Evolutionary conservation across 2,329 filamentous ascomycete species (phyloP).

Genomic region (Alternaria sp.): DNA sequence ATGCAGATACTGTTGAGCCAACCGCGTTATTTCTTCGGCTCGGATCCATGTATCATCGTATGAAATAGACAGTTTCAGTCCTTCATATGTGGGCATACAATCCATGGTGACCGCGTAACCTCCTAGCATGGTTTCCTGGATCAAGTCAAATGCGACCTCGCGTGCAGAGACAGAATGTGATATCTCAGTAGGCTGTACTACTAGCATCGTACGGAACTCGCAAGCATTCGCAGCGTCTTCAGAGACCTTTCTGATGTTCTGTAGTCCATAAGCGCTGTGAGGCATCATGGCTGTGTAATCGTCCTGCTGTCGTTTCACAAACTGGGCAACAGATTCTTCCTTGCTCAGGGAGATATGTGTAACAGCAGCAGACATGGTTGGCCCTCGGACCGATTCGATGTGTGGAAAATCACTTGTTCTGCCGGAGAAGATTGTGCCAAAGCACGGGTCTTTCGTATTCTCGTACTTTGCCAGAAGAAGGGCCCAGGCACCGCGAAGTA

Average conservation of each 20-base stretch:
- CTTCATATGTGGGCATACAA: not conserved
- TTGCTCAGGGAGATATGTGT: not conserved
- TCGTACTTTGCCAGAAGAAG: not conserved
- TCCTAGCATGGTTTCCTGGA: not conserved
- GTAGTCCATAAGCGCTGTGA: slow-evolving; percentile 44
- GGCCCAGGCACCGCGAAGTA: not conserved
- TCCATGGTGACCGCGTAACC: not conserved
- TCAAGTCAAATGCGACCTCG: slow-evolving; percentile 1
- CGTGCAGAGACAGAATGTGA: not conserved
- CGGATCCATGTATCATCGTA: not conserved
- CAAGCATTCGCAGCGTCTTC: slow-evolving; percentile 2
- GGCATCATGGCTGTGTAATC: slow-evolving; percentile 31
- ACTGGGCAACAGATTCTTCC: not conserved
- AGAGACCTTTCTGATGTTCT: slow-evolving; percentile 32
- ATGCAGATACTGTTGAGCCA: not conserved
- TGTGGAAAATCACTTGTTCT: not conserved
- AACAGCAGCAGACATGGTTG: not conserved
- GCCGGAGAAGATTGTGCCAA: not conserved
- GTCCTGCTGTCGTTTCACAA: slow-evolving; percentile 13
- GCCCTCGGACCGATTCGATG: not conserved
- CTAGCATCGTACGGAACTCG: slow-evolving; percentile 62
- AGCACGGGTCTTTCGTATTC: not conserved
- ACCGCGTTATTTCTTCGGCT: not conserved
- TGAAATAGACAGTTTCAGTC: not conserved
- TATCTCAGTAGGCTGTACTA: slow-evolving; percentile 54